Evolutionary conservation across 179 eudicot species (phyloP), one percentile per base, ranked within the genome.

Genomic region (Drosera spatulata): DNA sequence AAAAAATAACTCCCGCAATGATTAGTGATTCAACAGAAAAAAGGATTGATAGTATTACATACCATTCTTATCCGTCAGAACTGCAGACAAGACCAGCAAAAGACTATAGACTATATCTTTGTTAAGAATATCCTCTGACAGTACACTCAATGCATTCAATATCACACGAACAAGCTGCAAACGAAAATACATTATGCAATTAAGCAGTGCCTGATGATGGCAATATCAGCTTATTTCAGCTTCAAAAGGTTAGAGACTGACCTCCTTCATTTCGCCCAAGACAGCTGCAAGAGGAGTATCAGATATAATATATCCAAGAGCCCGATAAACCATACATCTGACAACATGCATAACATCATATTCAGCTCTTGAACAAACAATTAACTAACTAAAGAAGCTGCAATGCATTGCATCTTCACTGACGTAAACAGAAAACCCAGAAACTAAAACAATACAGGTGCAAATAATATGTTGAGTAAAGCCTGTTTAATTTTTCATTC

Each of bases 71-170:
- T 89, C 96, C 58, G 73, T 75, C 59, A 93, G 71, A 39, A 89
- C 72, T 56, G 93, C 96, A 70, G 99, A 93, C 45, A 86, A 62
- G 63, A 89, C 95, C 69, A 93, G 79, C 71, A 93, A 66, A 70
- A 84, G 74, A 64, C 61, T 72, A 57, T 93, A 93, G 53, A 86
- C 50, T 64, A 86, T 70, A 55, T 89, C 93, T 61, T 80, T 86
- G 62, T 82, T 67, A 59, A 58, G 69, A 48, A 65, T 63, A 69
- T 93, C 93, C 72, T 79, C 80, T 61, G 83, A 73, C 72, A 93
- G 70, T 43, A 69, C 48, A 58, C 84, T 70, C 62, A 93, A 66
- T 71, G 82, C 69, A 73, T 84, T 83, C 69, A 84, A 46, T 37
- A 93, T 62, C 46, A 81, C 59, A 45, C 93, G 86, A 66, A 86